A percentile compares a stretch with the other conserved stretches of the same genome.
Conservation (phyloP, 73 alveolate species). For the Stentor coeruleus region DNA sequence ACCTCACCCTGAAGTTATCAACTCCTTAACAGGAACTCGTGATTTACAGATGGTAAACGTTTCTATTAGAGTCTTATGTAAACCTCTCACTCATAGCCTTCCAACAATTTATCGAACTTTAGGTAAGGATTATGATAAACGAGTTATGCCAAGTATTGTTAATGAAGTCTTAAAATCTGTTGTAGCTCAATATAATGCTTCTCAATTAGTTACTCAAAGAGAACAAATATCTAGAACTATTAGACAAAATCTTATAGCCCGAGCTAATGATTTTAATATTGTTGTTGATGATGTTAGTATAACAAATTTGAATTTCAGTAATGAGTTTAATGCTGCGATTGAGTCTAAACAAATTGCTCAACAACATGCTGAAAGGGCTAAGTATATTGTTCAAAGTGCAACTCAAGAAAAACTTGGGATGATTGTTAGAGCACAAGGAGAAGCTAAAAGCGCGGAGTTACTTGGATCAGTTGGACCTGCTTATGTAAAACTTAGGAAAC, state of each 20-base stretch:
- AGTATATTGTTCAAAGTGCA: slow-evolving; percentile 87
- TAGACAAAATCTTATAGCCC: slow-evolving; percentile 61
- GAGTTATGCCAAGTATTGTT: slow-evolving; percentile 92
- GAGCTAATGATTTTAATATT: slow-evolving; percentile 82
- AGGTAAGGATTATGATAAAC: slow-evolving; percentile 91
- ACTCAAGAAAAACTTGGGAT: slow-evolving; percentile 82
- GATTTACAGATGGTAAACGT: slow-evolving; percentile 90
- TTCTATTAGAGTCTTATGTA: slow-evolving; percentile 86
- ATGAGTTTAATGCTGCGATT: slow-evolving; percentile 48
- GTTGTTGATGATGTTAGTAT: slow-evolving; percentile 90
- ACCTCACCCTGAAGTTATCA: slow-evolving; percentile 69
- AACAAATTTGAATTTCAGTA: slow-evolving; percentile 60
- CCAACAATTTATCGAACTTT: slow-evolving; percentile 79
- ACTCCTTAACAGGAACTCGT: slow-evolving; percentile 85
- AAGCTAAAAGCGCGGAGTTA: slow-evolving; percentile 74
- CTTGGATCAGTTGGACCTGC: slow-evolving; percentile 77
- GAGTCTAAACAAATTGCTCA: slow-evolving; percentile 96
- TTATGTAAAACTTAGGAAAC: slow-evolving; percentile 77
- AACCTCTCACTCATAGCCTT: slow-evolving; percentile 80
- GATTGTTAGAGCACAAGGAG: slow-evolving; percentile 91
- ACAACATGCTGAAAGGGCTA: slow-evolving; percentile 94
- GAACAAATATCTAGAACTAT: slow-evolving; percentile 74
- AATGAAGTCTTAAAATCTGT: slow-evolving; percentile 86
- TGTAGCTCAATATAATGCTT: slow-evolving; percentile 76
- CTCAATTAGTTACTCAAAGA: slow-evolving; percentile 72